These are phyloP conservation scores for Schrenkiella parvula DNA, from an alignment of 345 rosid genomes.

Conservation along the genomic window DNA sequence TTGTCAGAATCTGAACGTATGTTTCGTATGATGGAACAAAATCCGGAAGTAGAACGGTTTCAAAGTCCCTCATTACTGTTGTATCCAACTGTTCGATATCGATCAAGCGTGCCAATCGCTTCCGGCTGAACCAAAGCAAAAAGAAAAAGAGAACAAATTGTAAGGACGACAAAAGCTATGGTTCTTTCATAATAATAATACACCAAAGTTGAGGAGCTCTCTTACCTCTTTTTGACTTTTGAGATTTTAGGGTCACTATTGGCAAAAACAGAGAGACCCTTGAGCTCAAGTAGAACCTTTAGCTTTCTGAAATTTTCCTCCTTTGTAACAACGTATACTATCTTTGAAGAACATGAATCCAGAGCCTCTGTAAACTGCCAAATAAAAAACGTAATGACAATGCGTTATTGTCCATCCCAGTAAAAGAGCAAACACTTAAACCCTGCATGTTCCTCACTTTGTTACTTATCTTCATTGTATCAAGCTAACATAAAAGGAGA, in stretches of 20 bases:
- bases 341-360: conserved; percentile 33
- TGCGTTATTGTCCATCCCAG: neutral
- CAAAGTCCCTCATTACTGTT: conserved; percentile 37
- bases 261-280: conserved; percentile 37
- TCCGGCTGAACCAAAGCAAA: conserved; percentile 8
- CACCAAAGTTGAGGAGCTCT: neutral
- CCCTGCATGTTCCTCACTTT: neutral
- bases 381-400: neutral
- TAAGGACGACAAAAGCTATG: neutral
- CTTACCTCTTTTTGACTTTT: conserved; percentile 39
- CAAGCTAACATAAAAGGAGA: neutral
- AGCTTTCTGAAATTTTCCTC: conserved; percentile 35
- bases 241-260: conserved; percentile 16
- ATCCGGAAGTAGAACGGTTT: conserved; percentile 47
- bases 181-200: neutral
- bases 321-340: conserved; percentile 37
- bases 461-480: neutral
- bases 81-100: conserved; percentile 31
- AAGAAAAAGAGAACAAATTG: neutral
- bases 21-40: conserved; percentile 32
- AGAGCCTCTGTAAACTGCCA: conserved; percentile 36
- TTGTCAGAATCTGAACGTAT: conserved; percentile 41
- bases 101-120: conserved; percentile 36
- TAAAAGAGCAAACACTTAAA: neutral
- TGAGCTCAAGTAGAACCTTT: conserved; percentile 37